Evolutionary conservation across 2,329 filamentous ascomycete genomes (phyloP), one percentile per base, ranked within the genome.

Genomic region (Penicillium sclerotigenum): DNA sequence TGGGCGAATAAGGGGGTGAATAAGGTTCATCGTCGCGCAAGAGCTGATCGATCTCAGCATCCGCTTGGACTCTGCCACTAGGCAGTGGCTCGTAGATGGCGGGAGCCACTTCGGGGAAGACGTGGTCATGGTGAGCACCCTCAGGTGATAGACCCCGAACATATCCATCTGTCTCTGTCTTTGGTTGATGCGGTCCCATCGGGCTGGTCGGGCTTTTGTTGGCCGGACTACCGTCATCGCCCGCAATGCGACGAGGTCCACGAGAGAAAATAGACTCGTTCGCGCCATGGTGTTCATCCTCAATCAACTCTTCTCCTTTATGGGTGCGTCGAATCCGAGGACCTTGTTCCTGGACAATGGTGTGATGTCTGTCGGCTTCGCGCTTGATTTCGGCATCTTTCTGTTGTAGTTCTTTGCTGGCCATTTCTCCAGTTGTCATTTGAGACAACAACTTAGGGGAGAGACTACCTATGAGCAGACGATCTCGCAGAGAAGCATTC

Each of bases 241-340:
- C 57, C 33, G 64, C 72, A 42, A 78, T 78, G 52, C 76, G 76
- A 59, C 77, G 75, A 24, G 77, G 77, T 24, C 74, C 73, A 14
- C 75, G 72, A n/a, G 75, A 77, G 55, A 79, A 79, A 33, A 79
- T 73, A 7, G 78, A 77, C 58, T 81, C 79, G 28, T 74, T 73
- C 33, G 75, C 68, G 38, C 75, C 75, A 56, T 69, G 68, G 59
- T 80, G 80, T 33, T 95, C 90, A 43, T 88, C 86, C 59, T 93
- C 91, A 16, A 97, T 82, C 16, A 96, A 74, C 70, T 97, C 94
- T 56, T 97, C 92, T 13, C 94, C 94, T 73, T 97, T 97, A 77
- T 97, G 93, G 2, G 93, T 97, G 64, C 90, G 86, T 66, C 91
- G 84, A 54, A 97, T 87, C 3, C 91, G 86, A 4, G 92, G 89